Conservation (phyloP, 176 grass and related monocot species). For the Lolium rigidum region DNA sequence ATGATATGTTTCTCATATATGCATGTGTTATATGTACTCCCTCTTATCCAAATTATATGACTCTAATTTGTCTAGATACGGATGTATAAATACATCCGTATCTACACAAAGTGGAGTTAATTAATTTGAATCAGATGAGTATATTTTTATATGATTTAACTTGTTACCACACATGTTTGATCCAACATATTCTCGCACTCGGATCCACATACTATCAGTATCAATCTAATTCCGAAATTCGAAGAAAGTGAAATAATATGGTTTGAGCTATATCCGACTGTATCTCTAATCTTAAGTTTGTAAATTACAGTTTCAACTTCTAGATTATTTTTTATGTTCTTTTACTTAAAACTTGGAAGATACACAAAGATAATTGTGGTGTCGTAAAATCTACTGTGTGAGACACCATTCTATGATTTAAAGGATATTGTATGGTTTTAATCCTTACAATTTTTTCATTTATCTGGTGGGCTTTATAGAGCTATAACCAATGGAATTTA, state of each 20-base stretch:
- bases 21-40: background rate
- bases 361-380: background rate
- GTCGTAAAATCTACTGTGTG: background rate
- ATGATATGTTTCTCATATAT: background rate
- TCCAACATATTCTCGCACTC: background rate
- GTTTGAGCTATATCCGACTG: background rate
- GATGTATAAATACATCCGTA: too few species aligned
- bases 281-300: too few species aligned
- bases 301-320: background rate
- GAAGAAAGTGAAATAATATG: background rate
- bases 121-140: too few species aligned
- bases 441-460: background rate
- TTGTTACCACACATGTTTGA: background rate
- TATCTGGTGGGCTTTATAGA: background rate
- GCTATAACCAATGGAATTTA: background rate
- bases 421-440: background rate
- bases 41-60: too few species aligned
- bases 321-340: background rate
- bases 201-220: background rate
- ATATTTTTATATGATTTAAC: background rate
- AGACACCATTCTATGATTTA: background rate
- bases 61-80: too few species aligned
- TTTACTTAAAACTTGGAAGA: background rate
- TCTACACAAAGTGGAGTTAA: too few species aligned
- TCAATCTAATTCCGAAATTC: background rate